Base-by-base conservation (phyloP, 2,329 filamentous ascomycete species). In the Colletotrichum graminicola region DNA sequence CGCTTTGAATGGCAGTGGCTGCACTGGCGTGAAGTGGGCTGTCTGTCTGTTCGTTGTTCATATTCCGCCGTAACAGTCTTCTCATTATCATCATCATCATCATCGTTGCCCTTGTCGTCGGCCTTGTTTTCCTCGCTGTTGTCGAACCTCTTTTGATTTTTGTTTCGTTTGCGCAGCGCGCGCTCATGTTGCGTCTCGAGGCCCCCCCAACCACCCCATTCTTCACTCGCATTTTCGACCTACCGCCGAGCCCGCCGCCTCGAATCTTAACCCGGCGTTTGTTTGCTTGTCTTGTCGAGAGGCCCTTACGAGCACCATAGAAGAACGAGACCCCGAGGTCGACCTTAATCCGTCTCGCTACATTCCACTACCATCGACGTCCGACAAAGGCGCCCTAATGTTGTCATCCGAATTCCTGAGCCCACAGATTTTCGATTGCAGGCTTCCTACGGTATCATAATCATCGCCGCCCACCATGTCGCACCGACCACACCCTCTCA, bases 401-500 rank as follows among this genome's bases (percentile, higher is more conserved):
- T 76, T 75, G 71, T 76, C 76, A 74, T 70, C 75, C 69, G 69
- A 74, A 71, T 73, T 68, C 72, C 73, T 71, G 73, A 65, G 71
- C 64, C 70, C 73, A 71, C 67, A 69, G 49, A 75, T 72, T 66
- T 65, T 70, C 73, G 71, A 75, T 74, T 74, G 74, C 73, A 75
- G 74, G 73, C 76, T 76, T 68, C 73, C 71, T 71, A 51, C 61
- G 36, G 65, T 71, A 64, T 65, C 57, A 70, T 72, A 72, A 70
- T 72, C 47, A 69, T 75, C 70, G 74, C 75, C 75, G 74, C 75
- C 75, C 75, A 77, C 76, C 76, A 91, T 89, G 85, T 88, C 88
- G 81, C 84, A 86, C 82, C 86, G 87, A 71, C 83, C 84, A 74
- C 87, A 89, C 78, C 86, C 88, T 66, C 85, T 91, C 71, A 86